Evolutionary conservation across 2,329 filamentous ascomycete species (phyloP).

Genomic region (Penicillium verrucosum): DNA sequence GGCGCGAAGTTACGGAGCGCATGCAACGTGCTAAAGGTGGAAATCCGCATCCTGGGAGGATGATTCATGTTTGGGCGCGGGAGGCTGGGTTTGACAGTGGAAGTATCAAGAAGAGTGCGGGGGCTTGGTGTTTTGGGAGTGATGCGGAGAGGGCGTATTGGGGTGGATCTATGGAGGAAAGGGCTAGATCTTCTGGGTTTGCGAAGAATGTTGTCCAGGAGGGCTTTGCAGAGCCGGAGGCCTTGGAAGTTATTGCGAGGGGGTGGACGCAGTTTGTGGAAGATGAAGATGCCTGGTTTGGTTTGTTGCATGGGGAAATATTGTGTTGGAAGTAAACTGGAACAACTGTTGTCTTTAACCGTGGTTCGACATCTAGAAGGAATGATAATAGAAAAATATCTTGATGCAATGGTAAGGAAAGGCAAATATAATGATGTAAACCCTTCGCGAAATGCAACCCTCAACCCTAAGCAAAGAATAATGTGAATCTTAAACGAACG

Average conservation of each 20-base stretch:
- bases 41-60: constrained; percentile 27
- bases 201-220: constrained; percentile 28
- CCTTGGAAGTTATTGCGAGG: constrained; percentile 31
- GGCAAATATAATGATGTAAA: background rate
- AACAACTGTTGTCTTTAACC: background rate
- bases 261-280: constrained; percentile 37
- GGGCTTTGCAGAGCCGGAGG: constrained; percentile 31
- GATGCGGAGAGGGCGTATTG: constrained; percentile 34
- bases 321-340: constrained; percentile 32
- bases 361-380: no score
- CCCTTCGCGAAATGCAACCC: background rate
- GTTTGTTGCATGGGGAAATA: constrained; percentile 38
- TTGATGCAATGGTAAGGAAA: background rate
- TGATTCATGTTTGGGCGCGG: constrained; percentile 37
- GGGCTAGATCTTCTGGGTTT: constrained; percentile 30
- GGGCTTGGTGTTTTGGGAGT: constrained; percentile 37
- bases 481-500: background rate
- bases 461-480: background rate
- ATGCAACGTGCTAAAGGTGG: constrained; percentile 27
- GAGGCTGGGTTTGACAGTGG: constrained; percentile 32
- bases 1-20: constrained; percentile 20
- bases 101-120: constrained; percentile 29
- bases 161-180: constrained; percentile 35
- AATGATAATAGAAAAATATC: background rate
- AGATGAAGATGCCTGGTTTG: constrained; percentile 38